These are phyloP conservation scores for Mycena latifolia DNA, from an alignment of 768 basidiomycete species.

Conservation along the genomic window DNA sequence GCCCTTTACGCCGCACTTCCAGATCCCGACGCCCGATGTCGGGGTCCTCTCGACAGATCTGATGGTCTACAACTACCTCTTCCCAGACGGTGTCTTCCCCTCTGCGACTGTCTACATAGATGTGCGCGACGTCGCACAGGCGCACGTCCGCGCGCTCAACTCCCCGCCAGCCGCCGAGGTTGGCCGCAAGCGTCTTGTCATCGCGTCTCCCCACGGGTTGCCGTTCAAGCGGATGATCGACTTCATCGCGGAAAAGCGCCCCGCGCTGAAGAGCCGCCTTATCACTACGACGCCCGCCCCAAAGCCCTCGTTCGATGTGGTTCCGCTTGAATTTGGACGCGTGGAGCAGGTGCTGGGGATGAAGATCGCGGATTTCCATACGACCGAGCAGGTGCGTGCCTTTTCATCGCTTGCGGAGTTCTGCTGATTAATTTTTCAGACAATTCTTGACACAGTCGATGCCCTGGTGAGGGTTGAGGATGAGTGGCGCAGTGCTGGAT, in stretches of 20 bases:
- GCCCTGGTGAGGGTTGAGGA: not conserved
- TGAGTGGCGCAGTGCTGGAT: not conserved
- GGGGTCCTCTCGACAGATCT: no score
- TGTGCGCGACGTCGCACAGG: no score
- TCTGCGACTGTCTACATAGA: no score
- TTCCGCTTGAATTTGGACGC: conserved; percentile 44
- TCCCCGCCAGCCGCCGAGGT: conserved; percentile 40
- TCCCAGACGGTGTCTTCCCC: no score
- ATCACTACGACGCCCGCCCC: conserved; percentile 35
- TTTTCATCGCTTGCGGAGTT: no score
- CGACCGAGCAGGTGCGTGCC: not conserved
- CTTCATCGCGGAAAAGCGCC: conserved; percentile 43
- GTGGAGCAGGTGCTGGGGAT: conserved; percentile 25
- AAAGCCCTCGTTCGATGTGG: conserved; percentile 31
- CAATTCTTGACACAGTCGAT: not conserved
- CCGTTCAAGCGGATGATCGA: conserved; percentile 36
- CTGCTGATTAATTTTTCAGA: not conserved
- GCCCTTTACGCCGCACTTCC: no score
- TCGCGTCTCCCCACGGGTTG: conserved; percentile 45
- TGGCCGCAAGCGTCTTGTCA: conserved; percentile 48
- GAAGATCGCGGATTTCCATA: not conserved
- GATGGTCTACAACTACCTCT: no score
- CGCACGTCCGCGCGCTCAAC: conserved; percentile 48
- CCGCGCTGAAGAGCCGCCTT: conserved; percentile 45
- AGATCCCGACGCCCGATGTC: no score